phyloP scores from a whole-genome alignment of 2,329 filamentous ascomycete genomes.

The Diplodia corticola region DNA sequence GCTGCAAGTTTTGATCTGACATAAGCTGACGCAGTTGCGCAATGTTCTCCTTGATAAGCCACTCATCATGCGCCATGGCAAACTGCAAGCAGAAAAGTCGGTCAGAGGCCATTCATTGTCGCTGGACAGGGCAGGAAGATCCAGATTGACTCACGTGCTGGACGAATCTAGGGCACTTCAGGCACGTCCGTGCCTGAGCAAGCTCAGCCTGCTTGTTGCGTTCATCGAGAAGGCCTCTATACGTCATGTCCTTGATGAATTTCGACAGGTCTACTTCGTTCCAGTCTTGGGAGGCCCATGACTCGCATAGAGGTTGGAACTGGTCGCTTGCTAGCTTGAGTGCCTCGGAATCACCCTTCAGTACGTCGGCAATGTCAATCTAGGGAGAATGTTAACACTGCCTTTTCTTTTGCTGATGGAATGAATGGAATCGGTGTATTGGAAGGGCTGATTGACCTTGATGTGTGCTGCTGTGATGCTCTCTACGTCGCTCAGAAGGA shows the following conservation, averaged over 20 bases:
- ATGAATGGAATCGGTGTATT: conserved; percentile 35
- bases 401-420: conserved; percentile 52
- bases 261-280: conserved; percentile 80
- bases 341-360: conserved; percentile 48
- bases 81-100: conserved; percentile 56
- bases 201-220: conserved; percentile 63
- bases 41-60: conserved; percentile 94
- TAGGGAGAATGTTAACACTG: conserved; percentile 35
- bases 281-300: conserved; percentile 75
- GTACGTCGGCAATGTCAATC: conserved; percentile 41
- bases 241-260: conserved; percentile 72
- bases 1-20: conserved; percentile 93
- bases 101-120: conserved; percentile 24
- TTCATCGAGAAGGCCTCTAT: conserved; percentile 77
- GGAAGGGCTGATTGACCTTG: conserved; percentile 52
- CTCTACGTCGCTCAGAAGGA: conserved; percentile 78
- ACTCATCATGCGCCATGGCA: conserved; percentile 94
- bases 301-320: conserved; percentile 66
- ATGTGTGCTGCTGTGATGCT: conserved; percentile 72
- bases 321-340: conserved; percentile 65
- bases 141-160: conserved; percentile 71
- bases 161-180: conserved; percentile 74
- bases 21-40: conserved; percentile 81
- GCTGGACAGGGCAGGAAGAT: not conserved
- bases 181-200: conserved; percentile 65